Evolutionary conservation across 2,329 filamentous ascomycete genomes (phyloP).

Genomic region (Colletotrichum falcatum): DNA sequence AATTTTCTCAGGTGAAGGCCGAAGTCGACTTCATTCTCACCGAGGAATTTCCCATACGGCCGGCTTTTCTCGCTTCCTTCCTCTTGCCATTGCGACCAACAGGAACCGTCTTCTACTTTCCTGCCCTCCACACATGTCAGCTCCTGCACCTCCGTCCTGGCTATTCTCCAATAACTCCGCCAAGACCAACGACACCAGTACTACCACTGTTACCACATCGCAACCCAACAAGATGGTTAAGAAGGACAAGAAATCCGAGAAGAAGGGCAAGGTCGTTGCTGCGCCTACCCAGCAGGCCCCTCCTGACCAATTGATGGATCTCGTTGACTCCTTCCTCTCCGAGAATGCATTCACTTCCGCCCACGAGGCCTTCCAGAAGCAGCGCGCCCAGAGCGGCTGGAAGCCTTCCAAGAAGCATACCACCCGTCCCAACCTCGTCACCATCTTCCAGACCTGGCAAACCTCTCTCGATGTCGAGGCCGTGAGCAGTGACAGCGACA

Average conservation of each 20-base stretch:
- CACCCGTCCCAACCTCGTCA: conserved; percentile 53
- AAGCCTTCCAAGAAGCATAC: conserved; percentile 46
- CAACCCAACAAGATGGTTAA: conserved; percentile 51
- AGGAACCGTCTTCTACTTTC: neutral
- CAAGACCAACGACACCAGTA: conserved; percentile 41
- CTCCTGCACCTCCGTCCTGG: conserved; percentile 53
- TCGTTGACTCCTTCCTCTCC: conserved; percentile 75
- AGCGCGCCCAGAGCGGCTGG: conserved; percentile 68
- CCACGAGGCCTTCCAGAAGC: conserved; percentile 71
- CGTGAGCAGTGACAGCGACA: conserved; percentile 47
- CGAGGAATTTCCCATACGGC: conserved; percentile 17
- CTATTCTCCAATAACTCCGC: conserved; percentile 57
- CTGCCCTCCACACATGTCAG: conserved; percentile 49
- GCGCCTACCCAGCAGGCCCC: conserved; percentile 51
- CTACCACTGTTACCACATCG: conserved; percentile 31
- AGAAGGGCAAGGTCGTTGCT: conserved; percentile 43
- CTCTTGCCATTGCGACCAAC: neutral
- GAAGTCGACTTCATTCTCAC: conserved; percentile 24
- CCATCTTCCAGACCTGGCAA: conserved; percentile 65
- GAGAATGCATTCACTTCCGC: conserved; percentile 74
- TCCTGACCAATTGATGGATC: conserved; percentile 72
- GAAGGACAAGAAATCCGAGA: conserved; percentile 46
- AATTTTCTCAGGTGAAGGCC: conserved; percentile 40
- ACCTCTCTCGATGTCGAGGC: conserved; percentile 44
- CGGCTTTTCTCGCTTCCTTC: conserved; percentile 5